Evolutionary conservation across 2,329 filamentous ascomycete species (phyloP), one percentile per base, ranked within the genome.

Genomic region (Fusarium albidum): DNA sequence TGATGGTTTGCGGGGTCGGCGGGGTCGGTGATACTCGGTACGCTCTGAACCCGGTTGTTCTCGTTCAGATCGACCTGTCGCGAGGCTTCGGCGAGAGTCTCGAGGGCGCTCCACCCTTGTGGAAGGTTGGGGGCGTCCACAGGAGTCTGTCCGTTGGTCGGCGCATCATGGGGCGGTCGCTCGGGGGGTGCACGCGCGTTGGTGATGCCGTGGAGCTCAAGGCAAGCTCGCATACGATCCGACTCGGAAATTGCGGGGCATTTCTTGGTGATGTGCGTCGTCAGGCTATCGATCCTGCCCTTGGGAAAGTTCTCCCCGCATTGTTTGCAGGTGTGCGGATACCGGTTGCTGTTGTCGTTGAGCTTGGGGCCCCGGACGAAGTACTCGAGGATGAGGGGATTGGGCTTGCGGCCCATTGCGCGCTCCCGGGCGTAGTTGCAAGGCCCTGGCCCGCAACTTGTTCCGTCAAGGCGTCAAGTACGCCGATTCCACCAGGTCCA

Each of bases 231-330:
- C 75, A 91, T 86, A 47, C 90, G 86, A 69, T 95, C 91, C 52
- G 84, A 81, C 57, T 89, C 79, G 58, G 87, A 85, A 45, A 96
- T 87, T 47, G 88, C 89, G 33, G 90, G 90, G 71, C 93, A 97
- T 79, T 90, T 92, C 72, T 93, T 95, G 46, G 91, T 88, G 49
- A 96, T 82, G 69, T 97, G 93, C 57, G 82, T 87, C 35, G 86
- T 89, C 55, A 97, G 76, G 66, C 86, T 91, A 69, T 97, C 93
- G 68, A 91, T 89, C 57, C 93, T 86, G 56, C 93, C 93, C 71
- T 96, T 96, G 59, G 91, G 90, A 59, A 96, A 96, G 73, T 90
- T 89, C 74, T 95, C 90, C 63, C 91, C 91, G 72, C 92, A 96
- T 62, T 87, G 82, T 73, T 90, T 94, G 83, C 92, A 96, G 11